Percentiles rank a stretch among this genome's conserved stretches.
These are phyloP conservation scores for Aspergillus arachidicola DNA, from an alignment of 2,329 filamentous ascomycete species.

Conservation along the genomic window DNA sequence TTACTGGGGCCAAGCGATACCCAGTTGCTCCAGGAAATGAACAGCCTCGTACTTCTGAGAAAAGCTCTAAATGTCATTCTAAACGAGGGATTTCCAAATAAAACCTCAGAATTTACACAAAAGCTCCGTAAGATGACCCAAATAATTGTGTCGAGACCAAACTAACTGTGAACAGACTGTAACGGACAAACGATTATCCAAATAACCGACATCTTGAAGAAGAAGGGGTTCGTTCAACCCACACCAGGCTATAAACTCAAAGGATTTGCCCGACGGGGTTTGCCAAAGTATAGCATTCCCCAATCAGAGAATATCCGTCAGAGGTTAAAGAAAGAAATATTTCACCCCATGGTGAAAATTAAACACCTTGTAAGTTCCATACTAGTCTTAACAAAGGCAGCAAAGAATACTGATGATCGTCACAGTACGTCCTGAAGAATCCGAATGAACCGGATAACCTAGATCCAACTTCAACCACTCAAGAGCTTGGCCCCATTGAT, in stretches of 20 bases:
- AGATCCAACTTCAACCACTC: neutral
- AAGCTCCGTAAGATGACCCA: constrained; percentile 33
- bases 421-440: constrained; percentile 14
- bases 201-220: constrained; percentile 32
- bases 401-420: constrained; percentile 10
- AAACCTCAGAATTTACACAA: constrained; percentile 28
- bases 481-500: constrained; percentile 1
- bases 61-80: constrained; percentile 32
- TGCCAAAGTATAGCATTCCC: constrained; percentile 32
- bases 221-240: constrained; percentile 28
- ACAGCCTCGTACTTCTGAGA: constrained; percentile 31
- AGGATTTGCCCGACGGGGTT: constrained; percentile 31
- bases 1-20: constrained; percentile 37
- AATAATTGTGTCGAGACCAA: neutral
- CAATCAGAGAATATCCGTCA: constrained; percentile 19
- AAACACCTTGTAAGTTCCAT: constrained; percentile 31
- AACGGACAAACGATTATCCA: constrained; percentile 32
- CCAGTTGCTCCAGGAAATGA: constrained; percentile 30
- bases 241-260: constrained; percentile 35
- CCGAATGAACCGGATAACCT: neutral
- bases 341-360: constrained; percentile 37
- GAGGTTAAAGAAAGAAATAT: constrained; percentile 30
- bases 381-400: neutral
- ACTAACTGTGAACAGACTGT: constrained; percentile 31
- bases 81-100: constrained; percentile 32